A percentile compares a stretch with the other conserved stretches of the same genome.
Conservation (phyloP, 495 filamentous ascomycete species). For the Penicillium longicatenatum region DNA sequence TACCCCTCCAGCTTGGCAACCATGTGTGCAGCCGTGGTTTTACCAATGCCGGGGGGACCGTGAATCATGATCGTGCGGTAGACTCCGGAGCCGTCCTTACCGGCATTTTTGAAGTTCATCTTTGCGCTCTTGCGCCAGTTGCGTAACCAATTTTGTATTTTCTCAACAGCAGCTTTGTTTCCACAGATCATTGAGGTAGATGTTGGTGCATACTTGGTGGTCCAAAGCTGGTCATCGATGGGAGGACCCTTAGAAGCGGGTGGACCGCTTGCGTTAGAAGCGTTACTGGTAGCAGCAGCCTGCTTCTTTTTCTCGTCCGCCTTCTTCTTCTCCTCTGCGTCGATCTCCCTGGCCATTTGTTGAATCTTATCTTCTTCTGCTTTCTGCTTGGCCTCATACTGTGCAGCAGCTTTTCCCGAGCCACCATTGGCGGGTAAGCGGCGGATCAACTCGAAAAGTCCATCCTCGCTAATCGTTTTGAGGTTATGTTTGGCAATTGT, state of each 20-base stretch:
- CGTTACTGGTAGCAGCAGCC: slow-evolving; percentile 20
- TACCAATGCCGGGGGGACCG: slow-evolving; percentile 94
- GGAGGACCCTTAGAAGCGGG: slow-evolving; percentile 28
- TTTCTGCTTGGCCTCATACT: slow-evolving; percentile 77
- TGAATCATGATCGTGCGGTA: slow-evolving; percentile 89
- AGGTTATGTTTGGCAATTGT: slow-evolving; percentile 76
- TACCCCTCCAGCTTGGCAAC: slow-evolving; percentile 91
- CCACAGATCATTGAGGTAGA: slow-evolving; percentile 87
- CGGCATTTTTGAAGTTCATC: slow-evolving; percentile 72
- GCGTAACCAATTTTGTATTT: slow-evolving; percentile 81
- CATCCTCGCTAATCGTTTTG: slow-evolving; percentile 92
- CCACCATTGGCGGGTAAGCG: slow-evolving; percentile 84
- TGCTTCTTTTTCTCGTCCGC: slow-evolving; percentile 49
- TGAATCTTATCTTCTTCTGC: slow-evolving; percentile 76
- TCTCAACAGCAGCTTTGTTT: slow-evolving; percentile 90
- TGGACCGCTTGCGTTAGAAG: slow-evolving; percentile 14
- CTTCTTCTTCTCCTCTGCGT: slow-evolving; percentile 61
- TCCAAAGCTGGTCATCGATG: slow-evolving; percentile 79
- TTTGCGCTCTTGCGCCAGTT: slow-evolving; percentile 77
- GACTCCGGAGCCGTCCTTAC: slow-evolving; percentile 76
- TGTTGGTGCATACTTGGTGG: slow-evolving; percentile 90
- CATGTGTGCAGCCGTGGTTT: slow-evolving; percentile 95
- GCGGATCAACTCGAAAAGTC: slow-evolving; percentile 84
- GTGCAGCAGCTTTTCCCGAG: slow-evolving; percentile 81
- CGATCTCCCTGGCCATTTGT: slow-evolving; percentile 80